phyloP scores from a whole-genome alignment of 2,329 filamentous ascomycete genomes.

The Verticillium alfalfae region DNA sequence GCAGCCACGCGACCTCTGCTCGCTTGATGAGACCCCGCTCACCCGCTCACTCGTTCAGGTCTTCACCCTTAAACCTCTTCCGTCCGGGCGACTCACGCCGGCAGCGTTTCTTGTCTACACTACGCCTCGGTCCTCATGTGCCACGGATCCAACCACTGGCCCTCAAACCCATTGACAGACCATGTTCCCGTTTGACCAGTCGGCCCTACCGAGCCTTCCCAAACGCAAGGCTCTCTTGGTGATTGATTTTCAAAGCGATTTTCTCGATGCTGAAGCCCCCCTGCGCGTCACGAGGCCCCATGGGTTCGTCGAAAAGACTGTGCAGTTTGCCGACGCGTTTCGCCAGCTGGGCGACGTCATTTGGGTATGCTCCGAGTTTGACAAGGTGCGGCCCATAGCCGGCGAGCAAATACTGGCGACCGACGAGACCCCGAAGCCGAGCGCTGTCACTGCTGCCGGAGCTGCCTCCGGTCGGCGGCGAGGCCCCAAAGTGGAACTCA shows the following conservation, averaged over 20 bases:
- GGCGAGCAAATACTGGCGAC: conserved; percentile 44
- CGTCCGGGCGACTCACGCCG: background rate
- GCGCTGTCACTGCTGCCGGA: conserved; percentile 10
- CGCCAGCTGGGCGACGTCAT: conserved; percentile 68
- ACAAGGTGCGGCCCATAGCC: conserved; percentile 51
- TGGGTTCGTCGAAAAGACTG: conserved; percentile 62
- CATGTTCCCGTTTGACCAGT: conserved; percentile 53
- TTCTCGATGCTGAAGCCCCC: conserved; percentile 63
- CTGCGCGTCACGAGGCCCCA: conserved; percentile 59
- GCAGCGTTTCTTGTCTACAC: background rate
- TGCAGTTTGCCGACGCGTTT: conserved; percentile 65
- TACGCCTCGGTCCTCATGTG: background rate
- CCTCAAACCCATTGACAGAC: background rate
- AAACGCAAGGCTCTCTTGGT: conserved; percentile 70
- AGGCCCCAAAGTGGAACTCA: background rate
- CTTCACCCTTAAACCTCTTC: background rate
- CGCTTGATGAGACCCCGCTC: background rate
- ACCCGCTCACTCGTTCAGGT: no score
- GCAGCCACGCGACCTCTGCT: background rate
- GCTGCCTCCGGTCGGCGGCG: conserved; percentile 9
- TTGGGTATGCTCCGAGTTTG: conserved; percentile 78
- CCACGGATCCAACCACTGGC: background rate
- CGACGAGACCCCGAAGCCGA: conserved; percentile 18
- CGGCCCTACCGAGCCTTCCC: conserved; percentile 48
- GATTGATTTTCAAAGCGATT: conserved; percentile 88